Conservation (phyloP, 352 stramenopile species). For the Elongisporangium undulatum region DNA sequence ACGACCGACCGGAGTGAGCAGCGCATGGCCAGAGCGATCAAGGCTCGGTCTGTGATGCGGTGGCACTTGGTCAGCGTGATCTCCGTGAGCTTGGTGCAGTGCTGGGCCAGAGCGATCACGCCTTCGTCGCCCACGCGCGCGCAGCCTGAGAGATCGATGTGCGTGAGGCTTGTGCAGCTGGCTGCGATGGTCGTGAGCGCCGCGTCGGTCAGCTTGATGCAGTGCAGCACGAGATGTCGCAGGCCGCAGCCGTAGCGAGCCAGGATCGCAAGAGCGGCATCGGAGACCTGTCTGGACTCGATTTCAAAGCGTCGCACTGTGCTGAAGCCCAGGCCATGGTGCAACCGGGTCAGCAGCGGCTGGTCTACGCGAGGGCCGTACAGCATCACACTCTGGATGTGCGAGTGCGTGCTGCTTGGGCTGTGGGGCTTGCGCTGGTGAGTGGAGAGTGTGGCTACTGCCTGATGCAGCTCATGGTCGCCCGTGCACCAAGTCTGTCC, state of each 20-base stretch:
- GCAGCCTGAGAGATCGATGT: conserved; percentile 71
- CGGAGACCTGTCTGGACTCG: conserved; percentile 71
- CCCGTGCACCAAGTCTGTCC: conserved; percentile 67
- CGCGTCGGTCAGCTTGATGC: conserved; percentile 68
- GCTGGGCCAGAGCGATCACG: conserved; percentile 55
- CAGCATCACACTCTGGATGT: conserved; percentile 44
- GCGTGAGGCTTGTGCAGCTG: conserved; percentile 28
- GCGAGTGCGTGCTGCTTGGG: conserved; percentile 12
- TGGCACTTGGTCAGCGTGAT: conserved; percentile 84
- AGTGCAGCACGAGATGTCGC: conserved; percentile 41
- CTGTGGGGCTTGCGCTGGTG: conserved; percentile 9
- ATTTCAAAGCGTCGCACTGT: conserved; percentile 48
- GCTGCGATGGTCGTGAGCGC: conserved; percentile 40
- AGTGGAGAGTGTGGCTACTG: conserved; percentile 23
- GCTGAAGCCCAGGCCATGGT: conserved; percentile 27
- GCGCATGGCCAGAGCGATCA: conserved; percentile 47
- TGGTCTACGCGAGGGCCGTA: conserved; percentile 56
- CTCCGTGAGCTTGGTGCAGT: conserved; percentile 37
- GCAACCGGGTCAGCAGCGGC: conserved; percentile 32
- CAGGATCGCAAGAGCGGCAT: conserved; percentile 35
- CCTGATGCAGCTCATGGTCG: conserved; percentile 47
- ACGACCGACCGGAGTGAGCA: conserved; percentile 32
- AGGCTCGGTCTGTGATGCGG: conserved; percentile 62
- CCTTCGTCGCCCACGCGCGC: conserved; percentile 72
- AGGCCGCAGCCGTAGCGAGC: conserved; percentile 25